Evolutionary conservation across 1,284 basidiomycete species (phyloP).

Genomic region (Trametes polyzona): DNA sequence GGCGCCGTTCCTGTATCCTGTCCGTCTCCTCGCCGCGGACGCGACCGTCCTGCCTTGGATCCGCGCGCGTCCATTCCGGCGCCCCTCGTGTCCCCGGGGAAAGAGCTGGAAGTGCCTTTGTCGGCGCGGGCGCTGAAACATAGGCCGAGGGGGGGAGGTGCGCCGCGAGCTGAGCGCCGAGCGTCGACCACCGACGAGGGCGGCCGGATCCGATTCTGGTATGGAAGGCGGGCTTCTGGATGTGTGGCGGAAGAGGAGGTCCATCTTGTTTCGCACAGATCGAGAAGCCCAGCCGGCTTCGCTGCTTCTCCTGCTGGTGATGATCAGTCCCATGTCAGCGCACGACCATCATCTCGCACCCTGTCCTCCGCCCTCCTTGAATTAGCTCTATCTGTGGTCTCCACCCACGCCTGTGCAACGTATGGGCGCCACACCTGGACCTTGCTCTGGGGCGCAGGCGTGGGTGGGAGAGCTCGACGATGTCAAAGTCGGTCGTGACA

Average conservation of each 20-base stretch:
- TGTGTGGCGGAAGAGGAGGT: not conserved
- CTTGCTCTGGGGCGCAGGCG: too few species aligned
- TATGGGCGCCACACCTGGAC: too few species aligned
- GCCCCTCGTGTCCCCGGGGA: not conserved
- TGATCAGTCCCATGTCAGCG: constrained; percentile 7
- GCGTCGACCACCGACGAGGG: not conserved
- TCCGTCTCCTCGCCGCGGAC: not conserved
- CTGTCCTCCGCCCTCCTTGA: not conserved
- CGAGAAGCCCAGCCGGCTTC: not conserved
- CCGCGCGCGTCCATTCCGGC: not conserved
- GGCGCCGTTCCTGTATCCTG: constrained; percentile 1
- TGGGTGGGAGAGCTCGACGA: too few species aligned
- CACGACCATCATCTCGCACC: not conserved
- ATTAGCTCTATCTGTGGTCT: not conserved
- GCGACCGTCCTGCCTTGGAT: not conserved
- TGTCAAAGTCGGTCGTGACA: too few species aligned
- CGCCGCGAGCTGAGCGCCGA: too few species aligned
- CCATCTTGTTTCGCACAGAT: constrained; percentile 4
- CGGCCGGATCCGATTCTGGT: not conserved
- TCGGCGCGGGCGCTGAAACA: constrained; percentile 3
- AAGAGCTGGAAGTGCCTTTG: not conserved
- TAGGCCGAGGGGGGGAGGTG: not conserved
- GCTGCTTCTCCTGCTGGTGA: not conserved
- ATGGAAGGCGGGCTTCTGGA: not conserved
- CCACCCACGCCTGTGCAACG: not conserved